Evolutionary conservation across 768 basidiomycete genomes (phyloP), one percentile per base, ranked within the genome.

Genomic region (Trametopsis cervina): DNA sequence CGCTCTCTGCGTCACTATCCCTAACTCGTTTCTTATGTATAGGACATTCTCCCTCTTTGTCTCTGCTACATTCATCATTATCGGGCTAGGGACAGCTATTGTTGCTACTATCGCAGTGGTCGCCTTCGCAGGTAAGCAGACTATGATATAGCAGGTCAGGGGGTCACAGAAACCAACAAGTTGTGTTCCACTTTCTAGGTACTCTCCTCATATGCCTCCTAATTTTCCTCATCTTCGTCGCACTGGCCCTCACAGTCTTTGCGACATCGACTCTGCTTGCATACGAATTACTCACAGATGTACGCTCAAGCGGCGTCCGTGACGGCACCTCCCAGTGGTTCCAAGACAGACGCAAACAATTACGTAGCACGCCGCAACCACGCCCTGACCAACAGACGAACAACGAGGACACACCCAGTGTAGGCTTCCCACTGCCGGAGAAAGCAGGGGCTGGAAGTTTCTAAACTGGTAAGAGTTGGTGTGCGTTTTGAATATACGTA

Each of bases 21-120:
- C 36, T 17, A 0, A 22, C n/a, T 22, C 10, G 27, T 26, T 17
- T 22, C 7, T 9, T 21, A n/a, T 27, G 7, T 4, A 25, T 40
- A 60, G 57, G 23, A 55, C 53, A 1, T 54, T 60, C 48, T 51
- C 59, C 6, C 15, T 60, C 23, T 57, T 60, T 44, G 25, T 51
- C n/a, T 51, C 56, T 26, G 55, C 54, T 6, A 43, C 52, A 4
- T 51, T 54, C 33, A 42, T 50, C 11, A 54, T 54, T 43, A 18
- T 58, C 17, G 59, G 48, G 4, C 39, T 60, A 18, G 41, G 44
- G n/a, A 20, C 33, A 17, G 57, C 57, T 1, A 17, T 57, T 23
- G 23, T 55, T 11, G 38, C 45, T 4, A 46, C 53, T 1, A 12
- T 48, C 4, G 15, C 40, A 10, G 55, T 51, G 11, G 47, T 54